Conservation (phyloP, 2,329 filamentous ascomycete genomes). For the Colletotrichum zoysiae region DNA sequence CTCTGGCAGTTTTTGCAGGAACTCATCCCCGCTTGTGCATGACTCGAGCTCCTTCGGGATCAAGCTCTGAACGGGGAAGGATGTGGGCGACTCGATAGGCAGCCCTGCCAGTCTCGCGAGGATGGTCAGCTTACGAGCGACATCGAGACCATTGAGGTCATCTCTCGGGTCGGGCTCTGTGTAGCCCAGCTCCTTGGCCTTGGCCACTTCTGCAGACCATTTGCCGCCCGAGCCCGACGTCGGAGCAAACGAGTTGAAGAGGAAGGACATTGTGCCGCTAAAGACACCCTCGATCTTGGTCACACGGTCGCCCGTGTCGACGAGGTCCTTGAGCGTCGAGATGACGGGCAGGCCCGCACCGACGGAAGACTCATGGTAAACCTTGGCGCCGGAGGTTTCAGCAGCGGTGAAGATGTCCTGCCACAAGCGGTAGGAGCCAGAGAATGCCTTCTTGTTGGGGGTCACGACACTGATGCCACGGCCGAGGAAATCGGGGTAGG, state of each 20-base stretch:
- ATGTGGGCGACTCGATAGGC: constrained; percentile 83
- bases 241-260: constrained; percentile 97
- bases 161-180: constrained; percentile 90
- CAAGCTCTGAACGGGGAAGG: constrained; percentile 93
- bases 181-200: constrained; percentile 93
- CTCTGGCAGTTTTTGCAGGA: constrained; percentile 81
- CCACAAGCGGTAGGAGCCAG: constrained; percentile 84
- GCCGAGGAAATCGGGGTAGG: constrained; percentile 84
- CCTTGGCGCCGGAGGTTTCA: constrained; percentile 77
- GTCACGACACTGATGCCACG: constrained; percentile 92
- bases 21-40: constrained; percentile 83
- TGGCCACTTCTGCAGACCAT: constrained; percentile 92
- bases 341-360: constrained; percentile 94
- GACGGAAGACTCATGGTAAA: constrained; percentile 96
- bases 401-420: constrained; percentile 85
- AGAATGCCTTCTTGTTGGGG: constrained; percentile 99
- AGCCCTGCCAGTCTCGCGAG: constrained; percentile 88
- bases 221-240: constrained; percentile 79
- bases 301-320: constrained; percentile 92
- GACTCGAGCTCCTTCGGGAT: constrained; percentile 90
- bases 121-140: constrained; percentile 97
- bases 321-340: constrained; percentile 92
- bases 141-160: constrained; percentile 88
- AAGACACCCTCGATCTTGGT: constrained; percentile 97
- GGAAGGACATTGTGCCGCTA: constrained; percentile 96